These are phyloP conservation scores for Cymodocea nodosa DNA, from an alignment of 116 monocot species.

Conservation along the genomic window DNA sequence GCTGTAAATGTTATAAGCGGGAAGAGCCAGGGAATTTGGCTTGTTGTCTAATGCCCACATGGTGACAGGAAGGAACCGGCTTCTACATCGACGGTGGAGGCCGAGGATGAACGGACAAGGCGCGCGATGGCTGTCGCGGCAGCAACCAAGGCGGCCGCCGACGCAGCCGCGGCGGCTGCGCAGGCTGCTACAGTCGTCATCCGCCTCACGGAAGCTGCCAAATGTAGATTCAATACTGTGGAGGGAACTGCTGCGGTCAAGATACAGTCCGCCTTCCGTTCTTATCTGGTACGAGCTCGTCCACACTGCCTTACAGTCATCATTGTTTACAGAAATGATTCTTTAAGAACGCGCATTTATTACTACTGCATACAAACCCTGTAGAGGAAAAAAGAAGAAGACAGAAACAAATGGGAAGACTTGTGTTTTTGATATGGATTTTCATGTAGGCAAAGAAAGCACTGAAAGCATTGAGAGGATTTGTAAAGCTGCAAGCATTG, in stretches of 20 bases:
- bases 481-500: slow-evolving; percentile 86
- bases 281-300: slow-evolving; percentile 42
- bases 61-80: slow-evolving; percentile 10
- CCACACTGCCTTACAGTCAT: no score
- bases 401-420: not conserved
- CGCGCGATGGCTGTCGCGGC: slow-evolving; percentile 51
- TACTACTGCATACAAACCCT: no score
- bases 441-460: slow-evolving; percentile 66
- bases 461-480: slow-evolving; percentile 55
- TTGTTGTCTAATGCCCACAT: not conserved
- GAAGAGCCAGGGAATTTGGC: not conserved
- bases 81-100: slow-evolving; percentile 13
- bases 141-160: slow-evolving; percentile 42
- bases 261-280: slow-evolving; percentile 71
- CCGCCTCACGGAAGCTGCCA: slow-evolving; percentile 12
- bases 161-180: slow-evolving; percentile 41
- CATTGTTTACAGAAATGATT: no score
- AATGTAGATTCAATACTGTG: slow-evolving; percentile 7
- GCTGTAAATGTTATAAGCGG: no score
- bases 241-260: slow-evolving; percentile 49
- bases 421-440: not conserved
- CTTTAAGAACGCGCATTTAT: no score
- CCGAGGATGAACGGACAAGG: slow-evolving; percentile 34
- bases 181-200: slow-evolving; percentile 45
- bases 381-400: no score